These are phyloP conservation scores for Exutisphaerella laricina DNA, from an alignment of 2,329 filamentous ascomycete species.

Conservation along the genomic window DNA sequence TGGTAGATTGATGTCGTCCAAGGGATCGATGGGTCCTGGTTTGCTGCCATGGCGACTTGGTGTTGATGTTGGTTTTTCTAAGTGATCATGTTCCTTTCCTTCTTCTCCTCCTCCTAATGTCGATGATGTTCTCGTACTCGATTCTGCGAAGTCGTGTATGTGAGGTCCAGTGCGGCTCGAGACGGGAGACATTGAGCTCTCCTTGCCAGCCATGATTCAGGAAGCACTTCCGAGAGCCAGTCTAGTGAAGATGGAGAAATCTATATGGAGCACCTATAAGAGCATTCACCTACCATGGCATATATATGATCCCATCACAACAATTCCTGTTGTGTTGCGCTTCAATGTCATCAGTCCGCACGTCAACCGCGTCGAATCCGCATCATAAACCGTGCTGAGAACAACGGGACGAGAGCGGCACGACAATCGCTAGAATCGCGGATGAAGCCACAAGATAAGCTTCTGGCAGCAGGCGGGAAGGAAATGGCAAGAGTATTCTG, in stretches of 20 bases:
- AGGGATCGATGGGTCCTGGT: not conserved
- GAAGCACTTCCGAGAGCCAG: too few relatives aligned
- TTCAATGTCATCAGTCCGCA: conserved; percentile 10
- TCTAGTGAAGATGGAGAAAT: not conserved
- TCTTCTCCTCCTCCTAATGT: conserved; percentile 8
- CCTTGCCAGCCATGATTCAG: not conserved
- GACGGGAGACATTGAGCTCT: not conserved
- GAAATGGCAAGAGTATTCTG: too few relatives aligned
- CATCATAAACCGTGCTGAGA: conserved; percentile 1
- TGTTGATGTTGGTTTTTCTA: conserved; percentile 3
- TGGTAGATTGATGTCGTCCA: conserved; percentile 21
- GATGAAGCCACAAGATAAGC: conserved; percentile 11
- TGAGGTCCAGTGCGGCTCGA: not conserved
- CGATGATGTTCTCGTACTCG: conserved; percentile 2
- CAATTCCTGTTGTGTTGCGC: too few relatives aligned
- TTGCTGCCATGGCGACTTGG: not conserved
- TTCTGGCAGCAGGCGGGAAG: too few relatives aligned
- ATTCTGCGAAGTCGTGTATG: conserved; percentile 6
- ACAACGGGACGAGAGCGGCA: conserved; percentile 2
- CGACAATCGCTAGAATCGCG: conserved; percentile 11
- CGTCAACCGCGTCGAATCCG: conserved; percentile 11
- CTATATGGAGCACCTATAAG: not conserved
- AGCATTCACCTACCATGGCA: not conserved
- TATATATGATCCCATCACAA: not conserved
- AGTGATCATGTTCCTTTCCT: conserved; percentile 4